These are phyloP conservation scores for Zygoascus tannicola DNA, from an alignment of 805 yeast genomes.

Conservation along the genomic window DNA sequence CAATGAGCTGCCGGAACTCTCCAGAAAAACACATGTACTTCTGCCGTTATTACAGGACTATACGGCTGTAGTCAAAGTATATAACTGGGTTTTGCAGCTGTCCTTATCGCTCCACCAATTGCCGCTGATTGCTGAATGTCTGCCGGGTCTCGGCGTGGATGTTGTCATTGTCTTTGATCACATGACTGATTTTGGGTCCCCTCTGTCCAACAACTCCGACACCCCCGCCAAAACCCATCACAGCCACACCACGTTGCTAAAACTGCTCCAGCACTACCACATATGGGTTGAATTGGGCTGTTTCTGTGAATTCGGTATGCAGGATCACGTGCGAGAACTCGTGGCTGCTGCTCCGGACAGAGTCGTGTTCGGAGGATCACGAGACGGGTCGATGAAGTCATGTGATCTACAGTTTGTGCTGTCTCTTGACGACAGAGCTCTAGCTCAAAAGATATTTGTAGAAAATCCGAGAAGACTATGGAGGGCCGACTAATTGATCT, in stretches of 20 bases:
- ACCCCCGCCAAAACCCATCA: background rate
- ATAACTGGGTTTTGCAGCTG: constrained; percentile 8
- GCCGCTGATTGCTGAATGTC: constrained; percentile 5
- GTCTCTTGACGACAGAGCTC: constrained; percentile 4
- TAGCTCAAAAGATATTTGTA: constrained; percentile 6
- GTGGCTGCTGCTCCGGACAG: constrained; percentile 7
- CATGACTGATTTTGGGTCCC: constrained; percentile 3
- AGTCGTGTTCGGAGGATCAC: constrained; percentile 5
- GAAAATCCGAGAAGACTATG: constrained; percentile 6
- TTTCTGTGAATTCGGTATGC: constrained; percentile 2
- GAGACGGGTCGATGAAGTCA: background rate
- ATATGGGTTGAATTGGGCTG: background rate
- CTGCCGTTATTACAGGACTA: constrained; percentile 1
- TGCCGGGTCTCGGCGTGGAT: constrained; percentile 6
- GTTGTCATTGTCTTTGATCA: constrained; percentile 11
- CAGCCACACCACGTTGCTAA: background rate
- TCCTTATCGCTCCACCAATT: constrained; percentile 7
- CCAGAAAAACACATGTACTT: background rate
- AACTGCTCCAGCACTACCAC: background rate
- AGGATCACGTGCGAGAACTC: constrained; percentile 2
- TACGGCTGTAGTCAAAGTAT: constrained; percentile 1
- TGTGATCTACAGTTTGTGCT: constrained; percentile 6
- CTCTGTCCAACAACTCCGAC: background rate
- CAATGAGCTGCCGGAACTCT: background rate
- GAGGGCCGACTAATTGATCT: background rate